phyloP scores from a whole-genome alignment of 148 eudicot genomes.

The Pharnaceum exiguum region DNA sequence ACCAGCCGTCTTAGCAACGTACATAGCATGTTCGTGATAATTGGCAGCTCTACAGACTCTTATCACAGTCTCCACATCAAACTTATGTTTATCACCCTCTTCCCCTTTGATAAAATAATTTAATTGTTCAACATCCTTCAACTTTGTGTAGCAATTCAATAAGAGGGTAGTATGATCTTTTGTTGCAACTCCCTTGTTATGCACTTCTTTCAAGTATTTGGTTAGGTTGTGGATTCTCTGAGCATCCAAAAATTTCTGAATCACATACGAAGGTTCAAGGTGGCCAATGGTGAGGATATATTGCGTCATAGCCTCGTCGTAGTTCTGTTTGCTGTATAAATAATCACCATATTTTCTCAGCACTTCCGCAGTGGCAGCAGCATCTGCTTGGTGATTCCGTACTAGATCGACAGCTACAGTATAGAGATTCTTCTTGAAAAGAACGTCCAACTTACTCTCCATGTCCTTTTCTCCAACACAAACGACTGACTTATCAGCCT shows the following conservation, averaged over 20 bases:
- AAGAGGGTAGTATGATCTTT: constrained; percentile 97
- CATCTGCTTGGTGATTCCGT: constrained; percentile 97
- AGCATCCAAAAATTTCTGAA: constrained; percentile 96
- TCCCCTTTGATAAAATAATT: constrained; percentile 81
- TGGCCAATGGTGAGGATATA: constrained; percentile 91
- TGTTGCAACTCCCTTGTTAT: constrained; percentile 89
- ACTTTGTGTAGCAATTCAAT: constrained; percentile 87
- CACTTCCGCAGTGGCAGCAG: constrained; percentile 97
- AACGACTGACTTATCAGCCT: constrained; percentile 74
- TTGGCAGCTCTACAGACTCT: constrained; percentile 96
- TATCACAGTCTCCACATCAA: constrained; percentile 96
- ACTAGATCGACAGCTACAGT: constrained; percentile 97
- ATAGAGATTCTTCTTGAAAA: constrained; percentile 89
- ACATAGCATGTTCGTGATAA: constrained; percentile 99
- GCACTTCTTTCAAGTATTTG: constrained; percentile 89
- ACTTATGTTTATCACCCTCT: constrained; percentile 83
- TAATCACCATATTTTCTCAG: constrained; percentile 95
- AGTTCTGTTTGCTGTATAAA: constrained; percentile 83
- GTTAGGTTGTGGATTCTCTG: constrained; percentile 95
- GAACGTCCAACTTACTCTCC: constrained; percentile 98
- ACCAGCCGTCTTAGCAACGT: constrained; percentile 93
- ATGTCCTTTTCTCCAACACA: constrained; percentile 95
- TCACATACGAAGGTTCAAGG: constrained; percentile 94
- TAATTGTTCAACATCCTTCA: constrained; percentile 92
- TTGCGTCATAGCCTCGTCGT: constrained; percentile 94